A percentile compares a stretch with the other conserved stretches of the same genome.
phyloP scores from a whole-genome alignment of 2,329 filamentous ascomycete genomes.

The Paecilomyces sp. region DNA sequence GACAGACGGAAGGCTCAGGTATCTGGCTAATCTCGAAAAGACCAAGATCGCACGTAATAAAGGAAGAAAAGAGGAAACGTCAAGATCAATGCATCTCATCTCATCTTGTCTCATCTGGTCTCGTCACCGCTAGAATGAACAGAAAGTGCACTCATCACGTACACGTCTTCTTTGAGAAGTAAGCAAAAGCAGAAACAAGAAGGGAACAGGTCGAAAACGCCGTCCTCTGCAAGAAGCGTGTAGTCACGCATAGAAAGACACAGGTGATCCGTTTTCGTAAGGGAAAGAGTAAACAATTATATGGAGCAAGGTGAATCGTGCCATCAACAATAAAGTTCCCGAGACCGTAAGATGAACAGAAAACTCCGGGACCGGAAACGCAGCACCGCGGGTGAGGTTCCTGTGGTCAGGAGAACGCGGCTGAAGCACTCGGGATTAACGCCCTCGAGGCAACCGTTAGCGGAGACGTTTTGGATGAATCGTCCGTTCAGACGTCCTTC shows the following conservation, averaged over 20 bases:
- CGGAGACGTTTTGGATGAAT: not conserved
- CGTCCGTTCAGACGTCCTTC: not conserved
- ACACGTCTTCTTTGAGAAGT: not conserved
- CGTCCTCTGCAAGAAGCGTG: slow-evolving; percentile 13
- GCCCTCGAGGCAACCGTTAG: not conserved
- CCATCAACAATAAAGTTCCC: not conserved
- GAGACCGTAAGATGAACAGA: not conserved
- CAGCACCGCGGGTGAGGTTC: not conserved
- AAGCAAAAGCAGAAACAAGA: not conserved
- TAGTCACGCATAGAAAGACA: not conserved
- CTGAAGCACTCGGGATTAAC: not conserved
- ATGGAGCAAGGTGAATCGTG: not conserved
- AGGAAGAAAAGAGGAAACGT: not conserved
- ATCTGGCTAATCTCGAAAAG: not conserved
- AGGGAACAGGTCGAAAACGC: slow-evolving; percentile 10
- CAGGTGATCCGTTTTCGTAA: not conserved
- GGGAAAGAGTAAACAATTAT: not conserved
- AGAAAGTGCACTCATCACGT: not conserved
- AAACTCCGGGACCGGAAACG: not conserved
- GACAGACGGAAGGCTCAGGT: not conserved
- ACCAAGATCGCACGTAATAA: not conserved
- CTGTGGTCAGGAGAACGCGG: not conserved
- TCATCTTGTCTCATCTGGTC: not conserved
- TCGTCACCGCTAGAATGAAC: not conserved
- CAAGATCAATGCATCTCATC: not conserved